These are phyloP conservation scores for Paracamarosporium sp. DNA, from an alignment of 2,329 filamentous ascomycete genomes.

Conservation along the genomic window DNA sequence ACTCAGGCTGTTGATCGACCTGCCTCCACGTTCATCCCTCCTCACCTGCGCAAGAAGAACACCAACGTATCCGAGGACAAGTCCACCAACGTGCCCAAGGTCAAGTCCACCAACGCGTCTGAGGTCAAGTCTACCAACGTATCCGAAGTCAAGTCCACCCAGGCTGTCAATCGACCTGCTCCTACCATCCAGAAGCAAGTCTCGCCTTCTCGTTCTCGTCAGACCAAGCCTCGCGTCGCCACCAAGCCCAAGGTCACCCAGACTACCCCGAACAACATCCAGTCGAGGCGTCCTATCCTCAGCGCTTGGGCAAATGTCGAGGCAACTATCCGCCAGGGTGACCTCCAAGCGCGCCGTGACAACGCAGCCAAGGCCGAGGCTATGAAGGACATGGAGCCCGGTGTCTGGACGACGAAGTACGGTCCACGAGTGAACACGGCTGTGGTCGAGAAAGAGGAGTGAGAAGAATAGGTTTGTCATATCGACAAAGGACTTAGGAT, in stretches of 20 bases:
- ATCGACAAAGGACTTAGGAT: background rate
- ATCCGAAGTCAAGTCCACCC: background rate
- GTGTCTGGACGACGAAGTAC: background rate
- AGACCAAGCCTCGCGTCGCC: too few species aligned
- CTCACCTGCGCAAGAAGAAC: conserved; percentile 19
- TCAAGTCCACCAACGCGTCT: background rate
- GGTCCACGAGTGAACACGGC: background rate
- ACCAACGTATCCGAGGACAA: too few species aligned
- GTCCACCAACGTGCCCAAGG: background rate
- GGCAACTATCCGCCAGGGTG: conserved; percentile 9
- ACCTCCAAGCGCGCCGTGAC: background rate
- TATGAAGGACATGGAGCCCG: background rate
- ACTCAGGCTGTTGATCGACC: too few species aligned
- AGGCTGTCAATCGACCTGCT: background rate
- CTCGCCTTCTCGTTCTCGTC: background rate
- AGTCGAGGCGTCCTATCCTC: background rate
- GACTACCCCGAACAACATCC: background rate
- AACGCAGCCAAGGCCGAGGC: background rate
- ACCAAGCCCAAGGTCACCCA: background rate
- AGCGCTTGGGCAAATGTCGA: conserved; percentile 13
- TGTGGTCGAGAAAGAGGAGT: background rate
- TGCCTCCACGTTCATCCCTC: background rate
- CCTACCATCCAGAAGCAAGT: background rate
- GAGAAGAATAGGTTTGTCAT: background rate
- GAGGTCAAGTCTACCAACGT: background rate